phyloP scores from a whole-genome alignment of 257 asterid species.

The Solanum chiquidenum region DNA sequence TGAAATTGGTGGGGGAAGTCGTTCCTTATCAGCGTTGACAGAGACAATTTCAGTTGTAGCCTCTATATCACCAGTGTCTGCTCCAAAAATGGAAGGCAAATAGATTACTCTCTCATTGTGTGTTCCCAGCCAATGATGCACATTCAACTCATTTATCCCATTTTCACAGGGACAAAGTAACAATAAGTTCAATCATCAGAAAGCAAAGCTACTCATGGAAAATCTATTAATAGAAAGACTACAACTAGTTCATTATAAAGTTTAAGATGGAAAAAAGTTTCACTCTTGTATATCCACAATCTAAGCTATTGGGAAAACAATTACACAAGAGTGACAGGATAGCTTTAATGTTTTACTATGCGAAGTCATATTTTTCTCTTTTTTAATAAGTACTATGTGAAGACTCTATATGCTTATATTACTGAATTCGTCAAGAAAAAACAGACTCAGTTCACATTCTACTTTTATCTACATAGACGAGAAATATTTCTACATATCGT shows the following conservation, averaged over 20 bases:
- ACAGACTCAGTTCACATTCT: background rate
- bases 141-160: background rate
- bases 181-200: background rate
- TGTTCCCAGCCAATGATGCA: background rate
- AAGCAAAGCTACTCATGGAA: background rate
- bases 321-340: background rate
- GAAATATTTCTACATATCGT: background rate
- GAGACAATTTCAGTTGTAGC: background rate
- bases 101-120: background rate
- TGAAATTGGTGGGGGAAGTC: background rate
- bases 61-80: background rate
- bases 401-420: background rate
- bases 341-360: background rate
- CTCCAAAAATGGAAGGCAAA: background rate
- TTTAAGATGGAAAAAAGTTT: background rate
- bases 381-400: background rate
- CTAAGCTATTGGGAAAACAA: background rate
- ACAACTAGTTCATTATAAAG: background rate
- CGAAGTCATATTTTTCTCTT: background rate
- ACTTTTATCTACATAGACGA: background rate
- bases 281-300: background rate
- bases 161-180: background rate
- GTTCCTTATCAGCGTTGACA: background rate
- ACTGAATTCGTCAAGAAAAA: background rate
- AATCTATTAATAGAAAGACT: background rate